A percentile compares a stretch with the other conserved stretches of the same genome.
Evolutionary conservation across 306 rosid species (phyloP).

Genomic region (Rosa lucieae): DNA sequence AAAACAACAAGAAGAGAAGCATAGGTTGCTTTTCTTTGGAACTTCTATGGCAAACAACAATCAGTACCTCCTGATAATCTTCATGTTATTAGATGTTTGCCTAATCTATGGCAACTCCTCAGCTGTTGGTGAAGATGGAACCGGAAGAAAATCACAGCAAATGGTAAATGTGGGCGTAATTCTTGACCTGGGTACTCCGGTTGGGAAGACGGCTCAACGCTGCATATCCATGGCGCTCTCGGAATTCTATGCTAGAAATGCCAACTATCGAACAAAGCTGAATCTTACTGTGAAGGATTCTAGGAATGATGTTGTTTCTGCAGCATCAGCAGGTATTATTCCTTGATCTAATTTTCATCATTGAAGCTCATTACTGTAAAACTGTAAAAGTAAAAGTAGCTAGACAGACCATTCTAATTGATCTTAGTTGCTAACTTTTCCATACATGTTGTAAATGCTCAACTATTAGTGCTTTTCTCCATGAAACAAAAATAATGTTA

Average conservation of each 20-base stretch:
- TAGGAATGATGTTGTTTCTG: slow-evolving; percentile 7
- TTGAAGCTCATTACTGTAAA: not conserved
- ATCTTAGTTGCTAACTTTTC: not conserved
- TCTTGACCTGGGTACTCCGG: slow-evolving; percentile 14
- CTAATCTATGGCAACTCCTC: not conserved
- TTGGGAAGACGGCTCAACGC: not conserved
- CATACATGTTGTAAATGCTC: not conserved
- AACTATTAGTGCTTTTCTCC: not conserved
- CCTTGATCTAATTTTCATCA: not conserved
- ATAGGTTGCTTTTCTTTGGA: not conserved
- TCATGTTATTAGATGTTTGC: not conserved
- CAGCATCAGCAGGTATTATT: slow-evolving; percentile 10
- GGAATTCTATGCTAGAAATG: slow-evolving; percentile 1
- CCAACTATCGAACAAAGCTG: not conserved
- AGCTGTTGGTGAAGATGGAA: not conserved
- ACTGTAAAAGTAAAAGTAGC: not conserved
- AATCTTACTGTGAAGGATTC: slow-evolving; percentile 4
- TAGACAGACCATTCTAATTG: not conserved
- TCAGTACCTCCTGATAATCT: not conserved
- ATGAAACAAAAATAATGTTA: not conserved
- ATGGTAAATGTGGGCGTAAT: slow-evolving; percentile 22
- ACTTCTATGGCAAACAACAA: not conserved
- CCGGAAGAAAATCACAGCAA: not conserved
- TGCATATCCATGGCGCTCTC: slow-evolving; percentile 5
- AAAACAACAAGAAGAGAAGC: not conserved